These are phyloP conservation scores for Alternaria novae-zelandiae DNA, from an alignment of 2,329 filamentous ascomycete species.

Conservation along the genomic window DNA sequence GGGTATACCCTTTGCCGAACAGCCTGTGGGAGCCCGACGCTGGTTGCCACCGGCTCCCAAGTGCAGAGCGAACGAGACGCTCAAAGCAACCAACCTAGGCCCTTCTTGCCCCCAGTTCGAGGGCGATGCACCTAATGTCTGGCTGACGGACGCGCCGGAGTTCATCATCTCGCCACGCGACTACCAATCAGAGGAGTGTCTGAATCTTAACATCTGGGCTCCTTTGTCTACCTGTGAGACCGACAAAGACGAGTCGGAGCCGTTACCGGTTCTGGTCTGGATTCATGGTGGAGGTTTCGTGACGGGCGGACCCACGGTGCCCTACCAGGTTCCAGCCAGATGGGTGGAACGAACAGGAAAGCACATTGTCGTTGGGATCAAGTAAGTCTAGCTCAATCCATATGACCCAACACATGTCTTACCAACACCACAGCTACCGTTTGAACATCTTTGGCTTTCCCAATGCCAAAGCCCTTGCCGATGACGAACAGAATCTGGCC, in stretches of 20 bases:
- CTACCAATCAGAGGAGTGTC: conserved; percentile 53
- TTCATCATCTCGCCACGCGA: conserved; percentile 24
- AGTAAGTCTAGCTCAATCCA: conserved; percentile 41
- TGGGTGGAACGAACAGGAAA: conserved; percentile 46
- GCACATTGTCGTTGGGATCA: conserved; percentile 44
- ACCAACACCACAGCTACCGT: conserved; percentile 34
- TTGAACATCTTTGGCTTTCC: conserved; percentile 51
- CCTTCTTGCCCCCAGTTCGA: conserved; percentile 37
- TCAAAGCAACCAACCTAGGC: conserved; percentile 38
- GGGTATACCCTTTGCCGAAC: conserved; percentile 48
- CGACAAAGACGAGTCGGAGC: conserved; percentile 14
- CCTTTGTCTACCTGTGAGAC: conserved; percentile 29
- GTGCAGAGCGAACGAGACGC: conserved; percentile 17
- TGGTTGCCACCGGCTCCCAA: conserved; percentile 43
- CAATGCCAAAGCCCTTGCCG: conserved; percentile 39
- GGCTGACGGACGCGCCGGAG: conserved; percentile 32
- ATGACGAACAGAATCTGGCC: conserved; percentile 46
- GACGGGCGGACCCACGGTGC: conserved; percentile 53
- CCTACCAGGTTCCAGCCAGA: conserved; percentile 41
- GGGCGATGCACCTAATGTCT: conserved; percentile 25
- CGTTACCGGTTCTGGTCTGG: conserved; percentile 55
- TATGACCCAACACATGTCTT: not conserved
- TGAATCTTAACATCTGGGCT: conserved; percentile 56
- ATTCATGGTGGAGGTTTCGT: conserved; percentile 57
- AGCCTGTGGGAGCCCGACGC: conserved; percentile 38